Evolutionary conservation across 495 filamentous ascomycete genomes (phyloP).

Genomic region (Xylaria palmicola): DNA sequence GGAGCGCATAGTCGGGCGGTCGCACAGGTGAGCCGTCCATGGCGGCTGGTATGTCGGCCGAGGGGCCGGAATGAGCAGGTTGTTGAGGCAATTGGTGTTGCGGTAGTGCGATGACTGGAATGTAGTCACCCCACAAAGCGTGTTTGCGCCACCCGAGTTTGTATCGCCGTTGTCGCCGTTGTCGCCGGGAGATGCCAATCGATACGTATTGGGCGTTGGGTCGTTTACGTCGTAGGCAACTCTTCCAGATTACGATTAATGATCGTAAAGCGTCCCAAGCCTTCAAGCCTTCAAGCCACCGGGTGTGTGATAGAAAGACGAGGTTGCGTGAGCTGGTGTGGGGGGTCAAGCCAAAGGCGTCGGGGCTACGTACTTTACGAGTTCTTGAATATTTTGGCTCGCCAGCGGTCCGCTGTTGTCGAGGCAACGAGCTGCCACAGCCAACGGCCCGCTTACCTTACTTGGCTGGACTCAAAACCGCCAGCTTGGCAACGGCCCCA

Average conservation of each 20-base stretch:
- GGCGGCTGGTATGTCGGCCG: constrained; percentile 26
- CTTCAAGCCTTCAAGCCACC: not conserved
- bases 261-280: not conserved
- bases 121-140: not conserved
- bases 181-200: not conserved
- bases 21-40: constrained; percentile 49
- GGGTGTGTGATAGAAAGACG: not conserved
- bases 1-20: constrained; percentile 46
- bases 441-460: not conserved
- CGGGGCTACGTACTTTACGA: not conserved
- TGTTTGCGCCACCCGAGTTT: not conserved
- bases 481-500: not conserved
- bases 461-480: too few species aligned
- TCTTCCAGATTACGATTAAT: not conserved
- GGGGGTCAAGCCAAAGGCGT: not conserved
- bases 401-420: constrained; percentile 1
- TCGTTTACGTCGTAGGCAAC: not conserved
- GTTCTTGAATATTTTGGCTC: constrained; percentile 10
- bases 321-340: not conserved
- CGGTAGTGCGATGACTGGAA: constrained; percentile 15
- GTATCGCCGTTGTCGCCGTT: not conserved
- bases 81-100: constrained; percentile 19
- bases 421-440: constrained; percentile 3
- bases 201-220: not conserved
- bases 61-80: constrained; percentile 19